Evolutionary conservation across 2,329 filamentous ascomycete genomes (phyloP).

Genomic region (Fusarium paranaense): DNA sequence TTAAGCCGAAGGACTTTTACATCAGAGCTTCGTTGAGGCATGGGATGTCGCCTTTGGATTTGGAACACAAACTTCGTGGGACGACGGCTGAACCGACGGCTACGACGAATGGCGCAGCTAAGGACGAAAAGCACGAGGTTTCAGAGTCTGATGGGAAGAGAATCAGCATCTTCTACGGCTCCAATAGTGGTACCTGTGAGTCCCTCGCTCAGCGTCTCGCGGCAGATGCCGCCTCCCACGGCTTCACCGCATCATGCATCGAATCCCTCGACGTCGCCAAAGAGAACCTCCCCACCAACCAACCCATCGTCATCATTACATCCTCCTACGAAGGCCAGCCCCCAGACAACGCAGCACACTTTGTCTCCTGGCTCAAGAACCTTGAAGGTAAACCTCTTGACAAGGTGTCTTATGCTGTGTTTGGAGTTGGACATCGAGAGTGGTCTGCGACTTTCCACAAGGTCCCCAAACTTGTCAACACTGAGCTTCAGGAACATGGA

Average conservation of each 20-base stretch:
- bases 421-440: constrained; percentile 72
- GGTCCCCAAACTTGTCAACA: constrained; percentile 69
- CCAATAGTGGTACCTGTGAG: constrained; percentile 77
- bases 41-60: constrained; percentile 49
- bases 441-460: constrained; percentile 70
- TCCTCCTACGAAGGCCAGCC: constrained; percentile 78
- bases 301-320: constrained; percentile 72
- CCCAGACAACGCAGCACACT: constrained; percentile 75
- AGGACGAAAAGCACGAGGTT: not conserved
- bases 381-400: constrained; percentile 57
- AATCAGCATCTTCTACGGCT: constrained; percentile 75
- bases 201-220: constrained; percentile 71
- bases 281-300: constrained; percentile 65
- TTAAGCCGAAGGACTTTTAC: constrained; percentile 70
- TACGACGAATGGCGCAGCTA: constrained; percentile 17
- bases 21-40: constrained; percentile 67
- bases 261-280: constrained; percentile 69
- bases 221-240: constrained; percentile 64
- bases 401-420: constrained; percentile 71
- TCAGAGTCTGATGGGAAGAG: constrained; percentile 37
- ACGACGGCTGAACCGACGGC: constrained; percentile 18
- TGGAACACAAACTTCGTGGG: constrained; percentile 49
- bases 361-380: constrained; percentile 71
- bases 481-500: constrained; percentile 52
- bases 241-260: constrained; percentile 61